Evolutionary conservation across 768 basidiomycete species (phyloP).

Genomic region (Lactarius vividus): DNA sequence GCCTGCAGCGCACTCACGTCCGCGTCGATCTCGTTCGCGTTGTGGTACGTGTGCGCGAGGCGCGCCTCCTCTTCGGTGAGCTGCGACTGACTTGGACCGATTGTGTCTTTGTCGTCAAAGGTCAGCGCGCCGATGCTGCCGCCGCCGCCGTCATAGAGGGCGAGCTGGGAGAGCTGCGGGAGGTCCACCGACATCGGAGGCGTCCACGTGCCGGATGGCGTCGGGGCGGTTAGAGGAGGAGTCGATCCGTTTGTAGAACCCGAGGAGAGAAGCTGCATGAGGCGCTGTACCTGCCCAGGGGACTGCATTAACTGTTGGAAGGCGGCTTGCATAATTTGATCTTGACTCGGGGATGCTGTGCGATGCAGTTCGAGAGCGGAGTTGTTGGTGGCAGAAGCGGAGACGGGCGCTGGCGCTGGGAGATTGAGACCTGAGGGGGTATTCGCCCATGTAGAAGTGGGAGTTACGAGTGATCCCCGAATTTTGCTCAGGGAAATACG

Average conservation of each 20-base stretch:
- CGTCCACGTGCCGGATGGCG: conserved; percentile 20
- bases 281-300: conserved; percentile 32
- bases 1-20: conserved; percentile 69
- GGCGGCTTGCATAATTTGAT: conserved; percentile 28
- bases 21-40: conserved; percentile 60
- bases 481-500: conserved; percentile 14
- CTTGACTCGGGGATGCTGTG: conserved; percentile 16
- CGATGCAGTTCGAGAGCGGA: conserved; percentile 28
- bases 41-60: conserved; percentile 57
- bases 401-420: conserved; percentile 3
- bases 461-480: background rate
- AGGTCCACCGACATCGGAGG: conserved; percentile 27
- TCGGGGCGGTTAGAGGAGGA: conserved; percentile 4
- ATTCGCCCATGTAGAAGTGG: conserved; percentile 9
- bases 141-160: conserved; percentile 27
- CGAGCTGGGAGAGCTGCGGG: conserved; percentile 29
- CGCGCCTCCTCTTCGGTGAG: conserved; percentile 40
- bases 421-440: background rate
- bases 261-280: conserved; percentile 30
- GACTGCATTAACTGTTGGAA: conserved; percentile 31
- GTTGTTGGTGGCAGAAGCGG: conserved; percentile 2
- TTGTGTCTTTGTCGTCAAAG: conserved; percentile 33
- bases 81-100: conserved; percentile 34
- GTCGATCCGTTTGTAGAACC: conserved; percentile 5
- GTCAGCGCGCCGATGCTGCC: conserved; percentile 27